Base-by-base conservation (phyloP, 1,284 basidiomycete species). In the Sporisorium reilianum region DNA sequence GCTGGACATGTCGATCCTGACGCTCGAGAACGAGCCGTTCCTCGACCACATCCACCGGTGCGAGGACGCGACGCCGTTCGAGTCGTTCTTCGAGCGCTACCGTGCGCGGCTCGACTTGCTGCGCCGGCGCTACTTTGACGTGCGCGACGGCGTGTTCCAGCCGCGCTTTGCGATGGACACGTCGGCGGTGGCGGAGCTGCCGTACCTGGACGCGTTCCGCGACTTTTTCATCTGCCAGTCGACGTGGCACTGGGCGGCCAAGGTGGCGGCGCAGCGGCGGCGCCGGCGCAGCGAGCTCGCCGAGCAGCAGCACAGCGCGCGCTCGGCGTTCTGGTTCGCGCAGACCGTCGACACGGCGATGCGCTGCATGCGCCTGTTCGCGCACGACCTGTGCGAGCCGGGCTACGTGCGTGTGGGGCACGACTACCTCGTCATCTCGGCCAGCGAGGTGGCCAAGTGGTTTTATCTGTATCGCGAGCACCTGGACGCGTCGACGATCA, bases 181-280 rank as follows among this genome's bases (percentile, higher is more conserved):
- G 30, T 75, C 73, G 5, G 64, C 73, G 0, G 68, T 75, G 1
- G 73, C 61, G 1, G 73, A 75, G 40, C 44, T 75, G 20, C 57
- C 64, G 1, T 75, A 75, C 34, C 30, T 75, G 20, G 73, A 75
- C 34, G 64, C 64, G 2, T 62, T 67, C 20, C 60, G 73, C 10
- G 61, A 71, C 46, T 71, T 71, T 30, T 64, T 34, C 57, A 67
- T 75, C 49, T 68, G 67, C 61, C 68, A 75, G 32, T 60, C 64
- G 23, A 71, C 64, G 9, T 75, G 73, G 73, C 68, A 71, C 16
- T 75, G 73, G 73, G 64, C 73, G 7, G 68, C 64, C 9, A 63
- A 65, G 32, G 46, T 75, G 1, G 63, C 63, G 0, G 55, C 64
- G 14, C 41, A 49, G 38, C 54, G 32, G 12, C 40, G 50, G 0